A percentile compares a stretch with the other conserved stretches of the same genome.
phyloP scores from a whole-genome alignment of 768 basidiomycete genomes.

The Tephrocybe rancida region DNA sequence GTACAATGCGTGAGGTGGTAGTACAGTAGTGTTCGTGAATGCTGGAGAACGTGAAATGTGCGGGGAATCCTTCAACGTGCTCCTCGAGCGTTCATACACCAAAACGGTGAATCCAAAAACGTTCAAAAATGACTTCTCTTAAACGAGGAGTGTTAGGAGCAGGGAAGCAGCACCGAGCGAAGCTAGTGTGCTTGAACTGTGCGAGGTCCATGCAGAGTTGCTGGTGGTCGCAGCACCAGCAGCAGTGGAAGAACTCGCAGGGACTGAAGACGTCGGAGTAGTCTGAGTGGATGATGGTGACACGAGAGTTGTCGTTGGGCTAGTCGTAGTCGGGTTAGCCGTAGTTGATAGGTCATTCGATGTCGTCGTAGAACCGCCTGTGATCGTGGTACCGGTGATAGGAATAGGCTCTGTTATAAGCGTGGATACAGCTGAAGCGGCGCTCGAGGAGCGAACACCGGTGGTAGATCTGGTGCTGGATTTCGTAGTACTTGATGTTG shows the following conservation, averaged over 20 bases:
- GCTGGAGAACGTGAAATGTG: not conserved
- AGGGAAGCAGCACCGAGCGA: conserved; percentile 20
- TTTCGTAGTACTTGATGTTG: conserved; percentile 20
- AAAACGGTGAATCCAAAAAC: conserved; percentile 3
- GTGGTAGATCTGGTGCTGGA: not conserved
- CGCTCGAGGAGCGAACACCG: conserved; percentile 13
- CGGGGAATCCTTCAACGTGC: not conserved
- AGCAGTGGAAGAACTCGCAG: conserved; percentile 19
- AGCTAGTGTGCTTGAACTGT: conserved; percentile 12
- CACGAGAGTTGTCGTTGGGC: conserved; percentile 1
- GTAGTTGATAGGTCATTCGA: conserved; percentile 4
- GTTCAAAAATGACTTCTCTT: conserved; percentile 10
- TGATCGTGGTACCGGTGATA: conserved; percentile 32
- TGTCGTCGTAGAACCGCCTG: conserved; percentile 22
- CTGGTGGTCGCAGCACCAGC: conserved; percentile 22
- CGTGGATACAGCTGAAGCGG: conserved; percentile 22
- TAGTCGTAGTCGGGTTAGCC: not conserved
- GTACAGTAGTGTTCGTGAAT: conserved; percentile 12
- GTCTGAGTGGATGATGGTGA: conserved; percentile 13
- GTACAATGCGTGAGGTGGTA: conserved; percentile 10
- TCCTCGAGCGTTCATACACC: conserved; percentile 3
- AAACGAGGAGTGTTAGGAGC: conserved; percentile 18
- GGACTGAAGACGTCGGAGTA: conserved; percentile 5
- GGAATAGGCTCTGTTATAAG: conserved; percentile 31
- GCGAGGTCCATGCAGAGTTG: conserved; percentile 28